Evolutionary conservation across 2,329 filamentous ascomycete species (phyloP), one percentile per base, ranked within the genome.

Genomic region (Lachnellula subtilissima): DNA sequence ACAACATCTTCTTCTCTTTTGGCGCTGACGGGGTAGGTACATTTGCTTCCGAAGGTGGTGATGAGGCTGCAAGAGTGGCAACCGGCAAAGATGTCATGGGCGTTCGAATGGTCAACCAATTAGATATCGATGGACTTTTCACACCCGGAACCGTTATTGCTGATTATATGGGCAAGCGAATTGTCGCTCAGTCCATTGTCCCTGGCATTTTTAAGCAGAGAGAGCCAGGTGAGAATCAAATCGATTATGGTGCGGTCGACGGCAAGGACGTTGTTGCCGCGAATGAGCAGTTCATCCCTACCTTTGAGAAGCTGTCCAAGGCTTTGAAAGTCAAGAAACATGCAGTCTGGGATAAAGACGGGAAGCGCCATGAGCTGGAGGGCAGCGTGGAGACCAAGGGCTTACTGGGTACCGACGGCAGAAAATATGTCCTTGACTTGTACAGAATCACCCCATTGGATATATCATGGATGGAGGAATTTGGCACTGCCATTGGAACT

Each of bases 1-100:
- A 97, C 79, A 99, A 99, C 74, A 91, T 99, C 64, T 99, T 99
- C 78, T 99, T 96, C 78, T 97, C 94, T 0, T 97, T 97, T 66
- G 94, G 94, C 60, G 93, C 94, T 46, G 94, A 99, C 71, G 95
- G 94, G 52, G 94, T 97, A 47, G 93, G 94, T 45, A 99, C 94
- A 15, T 99, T 99, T 72, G 92, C 91, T 11, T 92, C 88, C 3
- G 94, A 99, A 75, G 94, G 94, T 63, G 94, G 94, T 19, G 93
- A 99, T 64, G 94, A 99, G 75, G 94, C 94, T 62, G 94, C 94
- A 14, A 85, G 93, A 57, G 91, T 97, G 55, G 94, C 95, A 25
- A 96, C 95, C 5, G 93, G 92, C 61, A 99, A 99, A 76, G 94
- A 99, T 68, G 92, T 97, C 48, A 83, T 90, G 61, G 94, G 94